Conservation (phyloP, 139 green algal species). For the Pleodorina starrii region DNA sequence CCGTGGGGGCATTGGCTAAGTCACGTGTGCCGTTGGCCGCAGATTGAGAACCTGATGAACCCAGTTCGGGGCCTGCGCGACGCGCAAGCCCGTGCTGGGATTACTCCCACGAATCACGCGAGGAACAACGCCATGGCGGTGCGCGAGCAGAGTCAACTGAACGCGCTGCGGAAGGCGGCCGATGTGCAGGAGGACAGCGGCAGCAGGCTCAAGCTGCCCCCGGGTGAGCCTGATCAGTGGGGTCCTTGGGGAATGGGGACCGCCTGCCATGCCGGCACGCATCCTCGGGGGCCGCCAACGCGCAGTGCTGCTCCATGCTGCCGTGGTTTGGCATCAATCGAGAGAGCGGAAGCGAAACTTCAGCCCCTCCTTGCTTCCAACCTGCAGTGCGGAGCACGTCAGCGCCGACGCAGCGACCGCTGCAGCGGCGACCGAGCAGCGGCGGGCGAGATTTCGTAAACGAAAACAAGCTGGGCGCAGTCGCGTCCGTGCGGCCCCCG, state of each 20-base stretch:
- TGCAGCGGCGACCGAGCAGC: slow-evolving; percentile 8
- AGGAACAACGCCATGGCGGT: slow-evolving; percentile 69
- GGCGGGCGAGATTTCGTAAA: slow-evolving; percentile 63
- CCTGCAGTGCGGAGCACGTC: slow-evolving; percentile 49
- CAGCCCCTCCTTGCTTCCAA: too few relatives aligned
- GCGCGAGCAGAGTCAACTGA: slow-evolving; percentile 68
- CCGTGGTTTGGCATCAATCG: too few relatives aligned
- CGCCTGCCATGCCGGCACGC: too few relatives aligned
- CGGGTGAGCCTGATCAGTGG: slow-evolving; percentile 16
- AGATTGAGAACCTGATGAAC: slow-evolving; percentile 73
- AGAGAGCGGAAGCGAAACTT: too few relatives aligned
- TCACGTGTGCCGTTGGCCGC: not conserved
- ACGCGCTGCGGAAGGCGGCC: slow-evolving; percentile 62
- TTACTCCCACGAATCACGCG: slow-evolving; percentile 72
- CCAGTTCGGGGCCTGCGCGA: slow-evolving; percentile 71
- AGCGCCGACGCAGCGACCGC: slow-evolving; percentile 13
- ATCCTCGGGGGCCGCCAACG: too few relatives aligned
- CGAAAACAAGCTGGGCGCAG: slow-evolving; percentile 62
- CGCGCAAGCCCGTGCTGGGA: slow-evolving; percentile 63
- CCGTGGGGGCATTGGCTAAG: too few relatives aligned
- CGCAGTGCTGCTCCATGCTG: too few relatives aligned
- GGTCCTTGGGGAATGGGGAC: too few relatives aligned
- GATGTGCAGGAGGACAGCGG: not conserved
- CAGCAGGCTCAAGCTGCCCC: slow-evolving; percentile 36
- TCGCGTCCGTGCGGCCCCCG: slow-evolving; percentile 33